phyloP scores from a whole-genome alignment of 768 basidiomycete species.

The Clathrus columnatus region DNA sequence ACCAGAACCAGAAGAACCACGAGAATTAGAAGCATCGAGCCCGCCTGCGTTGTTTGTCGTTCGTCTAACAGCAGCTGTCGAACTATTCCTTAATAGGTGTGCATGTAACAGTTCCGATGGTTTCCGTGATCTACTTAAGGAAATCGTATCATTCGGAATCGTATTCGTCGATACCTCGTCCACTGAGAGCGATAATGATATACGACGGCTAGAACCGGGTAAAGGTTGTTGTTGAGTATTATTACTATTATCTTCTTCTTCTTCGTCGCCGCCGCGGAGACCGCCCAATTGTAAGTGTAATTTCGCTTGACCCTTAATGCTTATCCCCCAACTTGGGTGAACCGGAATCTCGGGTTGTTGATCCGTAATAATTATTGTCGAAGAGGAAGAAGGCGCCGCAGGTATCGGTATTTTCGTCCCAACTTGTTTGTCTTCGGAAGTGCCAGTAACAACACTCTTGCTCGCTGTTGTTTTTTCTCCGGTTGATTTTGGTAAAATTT shows the following conservation, averaged over 20 bases:
- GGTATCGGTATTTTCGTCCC: no score
- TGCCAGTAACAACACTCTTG: no score
- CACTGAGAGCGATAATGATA: not conserved
- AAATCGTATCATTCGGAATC: not conserved
- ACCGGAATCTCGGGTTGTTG: not conserved
- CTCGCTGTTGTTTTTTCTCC: no score
- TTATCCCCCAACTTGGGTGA: not conserved
- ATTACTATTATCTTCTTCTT: no score
- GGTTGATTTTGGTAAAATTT: no score
- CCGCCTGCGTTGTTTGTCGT: no score
- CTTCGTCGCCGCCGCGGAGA: no score
- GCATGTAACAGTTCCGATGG: not conserved
- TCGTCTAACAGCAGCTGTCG: not conserved
- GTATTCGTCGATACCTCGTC: no score
- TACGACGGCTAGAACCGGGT: not conserved
- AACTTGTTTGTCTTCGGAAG: no score
- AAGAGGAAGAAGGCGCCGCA: no score
- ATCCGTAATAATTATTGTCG: not conserved
- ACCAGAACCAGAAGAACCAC: not conserved
- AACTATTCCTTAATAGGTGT: not conserved
- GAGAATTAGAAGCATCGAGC: not conserved
- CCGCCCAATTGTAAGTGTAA: not conserved
- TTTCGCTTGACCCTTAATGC: constrained; percentile 10
- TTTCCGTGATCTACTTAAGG: not conserved
- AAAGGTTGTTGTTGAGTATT: no score